phyloP scores from a whole-genome alignment of 1,139 yeast genomes.

The Magnusiomyces fungicola region DNA sequence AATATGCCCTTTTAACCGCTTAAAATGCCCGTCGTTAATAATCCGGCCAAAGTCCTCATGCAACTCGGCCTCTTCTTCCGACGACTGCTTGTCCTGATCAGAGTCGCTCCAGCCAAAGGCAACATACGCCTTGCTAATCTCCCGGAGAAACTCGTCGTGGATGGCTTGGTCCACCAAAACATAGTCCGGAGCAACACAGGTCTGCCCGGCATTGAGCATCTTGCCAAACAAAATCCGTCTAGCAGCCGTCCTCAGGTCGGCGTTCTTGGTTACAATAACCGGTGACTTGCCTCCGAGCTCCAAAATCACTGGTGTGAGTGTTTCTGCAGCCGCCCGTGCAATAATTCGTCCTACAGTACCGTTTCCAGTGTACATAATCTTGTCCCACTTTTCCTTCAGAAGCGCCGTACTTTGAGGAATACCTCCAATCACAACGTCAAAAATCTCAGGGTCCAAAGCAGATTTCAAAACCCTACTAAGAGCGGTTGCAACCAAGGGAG shows the following conservation, averaged over 20 bases:
- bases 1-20: slow-evolving; percentile 43
- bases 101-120: slow-evolving; percentile 37
- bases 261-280: slow-evolving; percentile 53
- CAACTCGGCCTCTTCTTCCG: slow-evolving; percentile 26
- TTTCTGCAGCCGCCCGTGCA: slow-evolving; percentile 75
- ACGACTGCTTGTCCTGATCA: slow-evolving; percentile 27
- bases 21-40: slow-evolving; percentile 52
- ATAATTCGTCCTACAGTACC: slow-evolving; percentile 68
- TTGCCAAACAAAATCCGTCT: slow-evolving; percentile 72
- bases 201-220: slow-evolving; percentile 79
- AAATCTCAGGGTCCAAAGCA: slow-evolving; percentile 48
- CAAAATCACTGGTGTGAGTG: slow-evolving; percentile 69
- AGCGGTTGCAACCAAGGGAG: slow-evolving; percentile 54
- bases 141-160: slow-evolving; percentile 46
- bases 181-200: slow-evolving; percentile 87
- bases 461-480: slow-evolving; percentile 49
- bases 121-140: slow-evolving; percentile 39
- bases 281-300: slow-evolving; percentile 97
- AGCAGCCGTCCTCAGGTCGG: slow-evolving; percentile 45
- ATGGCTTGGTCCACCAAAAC: slow-evolving; percentile 54
- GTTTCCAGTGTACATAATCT: slow-evolving; percentile 84
- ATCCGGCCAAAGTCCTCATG: slow-evolving; percentile 50
- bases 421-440: slow-evolving; percentile 67
- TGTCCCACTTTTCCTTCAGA: slow-evolving; percentile 63
- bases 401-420: slow-evolving; percentile 61